Base-by-base conservation (phyloP, 2,329 filamentous ascomycete genomes). In the Fusarium chaquense region DNA sequence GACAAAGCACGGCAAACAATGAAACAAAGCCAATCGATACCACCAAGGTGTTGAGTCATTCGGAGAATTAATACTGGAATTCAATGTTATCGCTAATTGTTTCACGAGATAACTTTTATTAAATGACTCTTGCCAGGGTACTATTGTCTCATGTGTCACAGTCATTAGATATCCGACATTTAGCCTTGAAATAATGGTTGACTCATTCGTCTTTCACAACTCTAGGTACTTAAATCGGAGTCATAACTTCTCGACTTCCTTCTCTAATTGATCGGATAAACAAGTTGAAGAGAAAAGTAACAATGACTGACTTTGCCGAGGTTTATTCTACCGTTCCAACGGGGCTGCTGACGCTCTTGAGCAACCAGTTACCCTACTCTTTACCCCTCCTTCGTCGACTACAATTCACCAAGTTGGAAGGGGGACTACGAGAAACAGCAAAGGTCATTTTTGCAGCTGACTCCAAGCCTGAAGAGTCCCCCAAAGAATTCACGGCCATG, bases 361-460 rank as follows among this genome's bases (percentile, higher is more conserved):
- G 77, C 28, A 73, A 77, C 5, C 82, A 86, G 35, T 78, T 90
- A 11, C 90, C 90, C 0, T 79, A 85, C 70, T 87, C 88, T 6
- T 80, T 92, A 16, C 84, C 87, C 8, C 78, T 92, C 6, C 81
- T 89, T 46, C 85, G 90, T n/a, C 84, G 90, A 4, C 80, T 91
- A 7, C 87, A 91, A 65, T 90, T 88, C 75, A 81, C 84, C 24
- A 80, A 75, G n/a, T 77, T 80, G 38, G 75, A 78, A 0, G 77
- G 77, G 30, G 82, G 81, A 33, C 81, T 81, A 24, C 85, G 77
- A 36, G 78, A 77, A 70, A 79, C 77, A 70, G 81, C 79, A 8
- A 85, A 75, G 58, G 78, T 85, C 10, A 70, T 88, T 18, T 76
- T 82, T 45, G 78, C 77, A 15, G 78, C 77, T 1, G 67, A 70